Evolutionary conservation across 1,284 basidiomycete genomes (phyloP).

Genomic region (Termitomyces sp.): DNA sequence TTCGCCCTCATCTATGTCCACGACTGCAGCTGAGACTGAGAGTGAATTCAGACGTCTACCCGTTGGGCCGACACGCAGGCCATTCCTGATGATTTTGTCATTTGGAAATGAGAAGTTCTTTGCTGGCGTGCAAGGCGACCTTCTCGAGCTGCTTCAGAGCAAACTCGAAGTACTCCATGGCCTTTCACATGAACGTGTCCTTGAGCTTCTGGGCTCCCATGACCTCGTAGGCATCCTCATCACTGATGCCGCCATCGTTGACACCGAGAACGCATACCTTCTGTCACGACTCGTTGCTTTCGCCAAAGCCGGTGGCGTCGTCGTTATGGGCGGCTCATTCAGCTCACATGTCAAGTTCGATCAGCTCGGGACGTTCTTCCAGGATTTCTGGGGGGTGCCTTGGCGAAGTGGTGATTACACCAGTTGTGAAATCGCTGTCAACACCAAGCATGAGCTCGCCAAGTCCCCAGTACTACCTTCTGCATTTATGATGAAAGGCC

Average conservation of each 20-base stretch:
- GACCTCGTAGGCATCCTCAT: slow-evolving; percentile 25
- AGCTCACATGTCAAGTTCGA: slow-evolving; percentile 5
- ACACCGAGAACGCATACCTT: slow-evolving; percentile 17
- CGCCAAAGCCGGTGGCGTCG: slow-evolving; percentile 24
- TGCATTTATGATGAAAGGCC: slow-evolving; percentile 13
- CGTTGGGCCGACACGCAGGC: slow-evolving; percentile 7
- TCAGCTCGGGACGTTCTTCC: slow-evolving; percentile 16
- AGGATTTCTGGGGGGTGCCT: slow-evolving; percentile 16
- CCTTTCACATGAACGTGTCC: slow-evolving; percentile 17
- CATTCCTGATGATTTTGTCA: slow-evolving; percentile 23
- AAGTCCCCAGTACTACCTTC: slow-evolving; percentile 15
- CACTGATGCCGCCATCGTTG: slow-evolving; percentile 23
- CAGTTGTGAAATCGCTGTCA: slow-evolving; percentile 13
- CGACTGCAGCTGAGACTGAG: not conserved
- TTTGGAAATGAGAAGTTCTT: slow-evolving; percentile 21
- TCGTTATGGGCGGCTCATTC: slow-evolving; percentile 28
- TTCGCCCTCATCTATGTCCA: not conserved
- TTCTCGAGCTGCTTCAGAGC: slow-evolving; percentile 19
- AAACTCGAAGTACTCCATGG: slow-evolving; percentile 22
- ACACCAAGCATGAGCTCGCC: slow-evolving; percentile 18
- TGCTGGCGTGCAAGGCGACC: slow-evolving; percentile 13
- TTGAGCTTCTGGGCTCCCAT: slow-evolving; percentile 20
- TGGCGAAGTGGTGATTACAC: slow-evolving; percentile 17
- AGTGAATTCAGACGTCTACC: not conserved
- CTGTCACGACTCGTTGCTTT: slow-evolving; percentile 23